Base-by-base conservation (phyloP, 495 filamentous ascomycete species). In the Hypomontagnella monticulosa region DNA sequence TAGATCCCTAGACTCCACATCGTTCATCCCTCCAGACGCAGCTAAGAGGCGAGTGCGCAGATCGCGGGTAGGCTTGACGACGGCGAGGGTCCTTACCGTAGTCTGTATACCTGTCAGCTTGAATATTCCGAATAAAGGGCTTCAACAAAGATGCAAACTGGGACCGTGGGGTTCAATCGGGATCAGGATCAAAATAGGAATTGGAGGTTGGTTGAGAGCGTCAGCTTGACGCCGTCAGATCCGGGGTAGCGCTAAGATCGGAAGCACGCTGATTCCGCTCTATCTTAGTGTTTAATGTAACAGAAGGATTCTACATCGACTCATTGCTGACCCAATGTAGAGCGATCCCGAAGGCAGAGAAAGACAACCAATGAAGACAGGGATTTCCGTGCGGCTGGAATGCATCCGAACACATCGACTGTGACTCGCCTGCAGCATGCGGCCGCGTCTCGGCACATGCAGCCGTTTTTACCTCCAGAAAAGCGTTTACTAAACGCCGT, bases 51-150 rank as follows among this genome's bases (percentile, higher is more conserved):
- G 84, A 3, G 88, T 88, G 66, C 89, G 89, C 30, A 99, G 78
- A 75, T 97, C 93, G 11, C 92, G 87, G 32, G 87, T 89, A 11
- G 92, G 91, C 76, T 93, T 94, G 63, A 89, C 88, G 64, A 92
- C 88, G 62, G 89, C 83, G 20, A 96, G 67, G 9, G 88, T 85
- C 57, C 86, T 85, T 41, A 91, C 83, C 14, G 86, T 84, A 53
- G 88, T 87, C 88, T 89, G 57, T 41, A 50, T 49, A 61, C 10
- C 27, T 20, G 54, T 65, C 7, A 60, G 66, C 42, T 33, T 49
- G 18, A 18, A 52, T 60, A 14, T 34, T 15, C 11, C 10, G 34
- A 34, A 42, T 19, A 12, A 8, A 32, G 18, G 19, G 12, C 10
- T 48, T 30, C 8, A 42, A 49, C 34, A 57, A 37, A 19, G 46